phyloP scores from a whole-genome alignment of 2,329 filamentous ascomycete genomes.

The Neopestalotiopsis clavispora region DNA sequence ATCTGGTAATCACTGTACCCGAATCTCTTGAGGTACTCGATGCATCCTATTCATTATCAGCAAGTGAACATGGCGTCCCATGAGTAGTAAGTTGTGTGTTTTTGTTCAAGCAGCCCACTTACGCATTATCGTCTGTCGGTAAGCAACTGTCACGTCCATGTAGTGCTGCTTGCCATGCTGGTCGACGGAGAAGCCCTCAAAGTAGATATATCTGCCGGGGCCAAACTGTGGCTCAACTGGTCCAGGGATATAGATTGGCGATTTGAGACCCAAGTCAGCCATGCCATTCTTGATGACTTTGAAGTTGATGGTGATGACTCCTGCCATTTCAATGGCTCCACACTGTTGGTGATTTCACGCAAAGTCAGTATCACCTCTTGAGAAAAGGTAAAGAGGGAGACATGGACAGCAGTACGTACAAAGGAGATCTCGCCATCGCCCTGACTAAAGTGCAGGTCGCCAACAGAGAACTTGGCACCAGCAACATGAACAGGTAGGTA shows the following conservation, averaged over 20 bases:
- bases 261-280: slow-evolving; percentile 75
- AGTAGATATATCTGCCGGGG: slow-evolving; percentile 80
- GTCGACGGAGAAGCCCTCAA: slow-evolving; percentile 90
- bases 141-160: slow-evolving; percentile 84
- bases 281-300: slow-evolving; percentile 84
- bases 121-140: slow-evolving; percentile 77
- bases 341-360: slow-evolving; percentile 43
- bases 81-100: too few species aligned
- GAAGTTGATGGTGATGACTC: slow-evolving; percentile 89
- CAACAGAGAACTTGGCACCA: slow-evolving; percentile 89
- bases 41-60: slow-evolving; percentile 53
- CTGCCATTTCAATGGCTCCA: slow-evolving; percentile 93
- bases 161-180: slow-evolving; percentile 89
- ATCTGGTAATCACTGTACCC: slow-evolving; percentile 78
- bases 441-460: slow-evolving; percentile 82
- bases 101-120: slow-evolving; percentile 26
- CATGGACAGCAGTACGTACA: background rate
- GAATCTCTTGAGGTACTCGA: slow-evolving; percentile 80
- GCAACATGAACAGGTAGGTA: slow-evolving; percentile 86
- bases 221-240: slow-evolving; percentile 89
- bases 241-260: slow-evolving; percentile 83
- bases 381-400: background rate
- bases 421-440: slow-evolving; percentile 36
- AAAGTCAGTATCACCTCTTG: slow-evolving; percentile 10
- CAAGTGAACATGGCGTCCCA: background rate